Evolutionary conservation across 2,329 filamentous ascomycete genomes (phyloP).

Genomic region (Aspergillaceae sp.): DNA sequence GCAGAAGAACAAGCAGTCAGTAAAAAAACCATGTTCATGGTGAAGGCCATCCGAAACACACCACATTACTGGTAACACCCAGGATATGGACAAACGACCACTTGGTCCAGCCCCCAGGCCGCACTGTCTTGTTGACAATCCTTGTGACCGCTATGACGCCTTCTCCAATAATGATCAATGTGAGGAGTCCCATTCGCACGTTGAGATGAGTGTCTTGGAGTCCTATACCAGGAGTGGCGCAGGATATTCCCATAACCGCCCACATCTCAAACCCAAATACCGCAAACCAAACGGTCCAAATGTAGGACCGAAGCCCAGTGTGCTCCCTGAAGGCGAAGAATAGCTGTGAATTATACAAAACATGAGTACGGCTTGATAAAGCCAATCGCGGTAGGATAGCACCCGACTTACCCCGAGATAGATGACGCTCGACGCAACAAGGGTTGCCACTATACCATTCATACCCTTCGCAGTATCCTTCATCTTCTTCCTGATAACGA

Average conservation of each 20-base stretch:
- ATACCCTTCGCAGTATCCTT: slow-evolving; percentile 19
- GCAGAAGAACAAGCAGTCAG: not conserved
- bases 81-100: slow-evolving; percentile 32
- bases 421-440: slow-evolving; percentile 19
- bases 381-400: not conserved
- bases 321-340: slow-evolving; percentile 24
- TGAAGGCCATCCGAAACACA: slow-evolving; percentile 12
- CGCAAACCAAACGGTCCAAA: slow-evolving; percentile 49
- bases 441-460: slow-evolving; percentile 19
- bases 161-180: slow-evolving; percentile 59
- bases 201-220: slow-evolving; percentile 57
- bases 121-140: slow-evolving; percentile 44
- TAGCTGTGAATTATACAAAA: slow-evolving; percentile 15
- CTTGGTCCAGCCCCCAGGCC: slow-evolving; percentile 31
- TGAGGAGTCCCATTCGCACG: slow-evolving; percentile 55
- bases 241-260: slow-evolving; percentile 46
- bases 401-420: slow-evolving; percentile 20
- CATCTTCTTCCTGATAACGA: slow-evolving; percentile 20
- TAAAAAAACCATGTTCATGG: not conserved
- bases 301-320: slow-evolving; percentile 15
- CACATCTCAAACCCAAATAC: slow-evolving; percentile 47
- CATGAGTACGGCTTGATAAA: not conserved
- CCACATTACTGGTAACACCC: slow-evolving; percentile 31
- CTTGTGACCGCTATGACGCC: slow-evolving; percentile 55
- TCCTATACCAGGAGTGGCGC: slow-evolving; percentile 48